These are phyloP conservation scores for Trichoderma brevicompactum DNA, from an alignment of 2,329 filamentous ascomycete genomes.

Conservation along the genomic window DNA sequence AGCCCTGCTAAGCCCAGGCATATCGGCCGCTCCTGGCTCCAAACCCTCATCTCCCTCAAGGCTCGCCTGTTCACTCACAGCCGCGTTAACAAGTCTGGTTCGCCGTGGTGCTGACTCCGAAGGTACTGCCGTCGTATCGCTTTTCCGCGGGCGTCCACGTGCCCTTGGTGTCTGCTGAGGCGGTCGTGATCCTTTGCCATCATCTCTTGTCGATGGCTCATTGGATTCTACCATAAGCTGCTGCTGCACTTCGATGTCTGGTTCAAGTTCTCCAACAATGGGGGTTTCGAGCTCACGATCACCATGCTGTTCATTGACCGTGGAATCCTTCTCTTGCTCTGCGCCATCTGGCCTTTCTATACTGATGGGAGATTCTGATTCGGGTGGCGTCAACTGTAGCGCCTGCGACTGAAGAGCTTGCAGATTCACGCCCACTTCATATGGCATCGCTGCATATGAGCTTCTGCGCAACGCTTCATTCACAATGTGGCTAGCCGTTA, in stretches of 20 bases:
- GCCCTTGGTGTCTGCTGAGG: neutral
- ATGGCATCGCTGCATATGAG: neutral
- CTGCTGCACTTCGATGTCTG: constrained; percentile 4
- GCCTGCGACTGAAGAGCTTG: constrained; percentile 17
- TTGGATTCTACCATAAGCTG: constrained; percentile 2
- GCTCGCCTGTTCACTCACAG: neutral
- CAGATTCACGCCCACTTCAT: neutral
- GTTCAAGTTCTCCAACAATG: neutral
- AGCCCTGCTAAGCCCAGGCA: neutral
- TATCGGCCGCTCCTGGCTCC: neutral
- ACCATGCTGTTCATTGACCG: neutral
- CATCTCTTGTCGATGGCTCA: neutral
- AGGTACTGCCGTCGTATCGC: neutral
- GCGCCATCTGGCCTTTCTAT: neutral
- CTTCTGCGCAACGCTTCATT: neutral
- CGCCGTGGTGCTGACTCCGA: neutral
- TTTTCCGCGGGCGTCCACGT: constrained; percentile 4
- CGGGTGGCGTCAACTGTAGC: constrained; percentile 6
- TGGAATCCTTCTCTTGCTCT: neutral
- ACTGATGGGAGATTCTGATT: constrained; percentile 8
- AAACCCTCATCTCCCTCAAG: neutral
- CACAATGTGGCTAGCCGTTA: neutral
- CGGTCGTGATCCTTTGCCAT: neutral
- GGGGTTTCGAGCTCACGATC: neutral
- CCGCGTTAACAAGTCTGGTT: neutral